Percentiles rank a stretch among this genome's conserved stretches.
phyloP scores from a whole-genome alignment of 2,329 filamentous ascomycete genomes.

The Xylariaceae sp. region DNA sequence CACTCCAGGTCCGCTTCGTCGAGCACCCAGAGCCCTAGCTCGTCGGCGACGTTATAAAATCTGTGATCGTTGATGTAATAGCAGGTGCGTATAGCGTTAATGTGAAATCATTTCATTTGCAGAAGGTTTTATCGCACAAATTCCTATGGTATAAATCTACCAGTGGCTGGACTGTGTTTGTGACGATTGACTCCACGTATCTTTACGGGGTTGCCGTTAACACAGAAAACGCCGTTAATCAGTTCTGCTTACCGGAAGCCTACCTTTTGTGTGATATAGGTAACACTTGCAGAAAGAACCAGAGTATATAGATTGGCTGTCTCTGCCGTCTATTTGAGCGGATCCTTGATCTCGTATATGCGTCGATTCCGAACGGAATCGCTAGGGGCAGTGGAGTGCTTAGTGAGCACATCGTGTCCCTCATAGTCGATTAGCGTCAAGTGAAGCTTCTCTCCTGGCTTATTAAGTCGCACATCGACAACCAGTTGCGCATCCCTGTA shows the following conservation, averaged over 20 bases:
- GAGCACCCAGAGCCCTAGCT: slow-evolving; percentile 57
- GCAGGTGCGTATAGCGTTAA: slow-evolving; percentile 62
- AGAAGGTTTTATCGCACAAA: slow-evolving; percentile 54
- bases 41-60: slow-evolving; percentile 54
- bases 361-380: slow-evolving; percentile 33
- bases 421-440: slow-evolving; percentile 30
- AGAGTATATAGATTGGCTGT: slow-evolving; percentile 54
- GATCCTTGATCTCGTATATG: slow-evolving; percentile 33
- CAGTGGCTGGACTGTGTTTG: slow-evolving; percentile 58
- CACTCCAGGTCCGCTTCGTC: slow-evolving; percentile 50
- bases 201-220: slow-evolving; percentile 59
- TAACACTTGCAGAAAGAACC: slow-evolving; percentile 27
- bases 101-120: slow-evolving; percentile 60
- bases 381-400: slow-evolving; percentile 16
- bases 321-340: slow-evolving; percentile 63
- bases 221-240: slow-evolving; percentile 51
- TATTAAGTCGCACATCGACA: slow-evolving; percentile 36
- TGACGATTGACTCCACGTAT: slow-evolving; percentile 66
- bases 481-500: slow-evolving; percentile 46
- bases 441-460: slow-evolving; percentile 19
- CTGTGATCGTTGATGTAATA: slow-evolving; percentile 58
- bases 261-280: slow-evolving; percentile 44
- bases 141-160: slow-evolving; percentile 53
- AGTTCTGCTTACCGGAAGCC: slow-evolving; percentile 59
- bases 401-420: slow-evolving; percentile 19